A percentile compares a stretch with the other conserved stretches of the same genome.
These are phyloP conservation scores for Ogataea wickerhamii DNA, from an alignment of 805 yeast genomes.

Conservation along the genomic window DNA sequence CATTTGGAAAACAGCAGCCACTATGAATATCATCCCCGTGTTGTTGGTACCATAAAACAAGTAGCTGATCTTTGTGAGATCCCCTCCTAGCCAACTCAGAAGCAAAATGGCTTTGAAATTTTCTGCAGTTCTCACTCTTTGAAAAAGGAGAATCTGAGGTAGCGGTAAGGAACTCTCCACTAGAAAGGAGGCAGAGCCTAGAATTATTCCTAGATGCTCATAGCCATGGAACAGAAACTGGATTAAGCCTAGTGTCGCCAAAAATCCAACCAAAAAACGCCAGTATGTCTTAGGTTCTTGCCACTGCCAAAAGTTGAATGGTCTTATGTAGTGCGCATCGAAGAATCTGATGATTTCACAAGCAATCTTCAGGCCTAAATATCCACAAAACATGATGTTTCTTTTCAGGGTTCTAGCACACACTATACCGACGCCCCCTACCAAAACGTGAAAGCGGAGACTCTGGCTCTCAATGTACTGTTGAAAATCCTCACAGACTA, in stretches of 20 bases:
- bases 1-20: constrained; percentile 79
- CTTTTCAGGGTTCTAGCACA: constrained; percentile 14
- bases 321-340: constrained; percentile 66
- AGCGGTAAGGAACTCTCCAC: constrained; percentile 72
- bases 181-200: constrained; percentile 44
- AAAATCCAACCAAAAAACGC: constrained; percentile 48
- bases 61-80: constrained; percentile 70
- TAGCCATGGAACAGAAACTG: constrained; percentile 24
- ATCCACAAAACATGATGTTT: constrained; percentile 5
- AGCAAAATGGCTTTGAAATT: constrained; percentile 76
- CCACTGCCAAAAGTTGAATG: constrained; percentile 87
- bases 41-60: constrained; percentile 72
- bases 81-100: constrained; percentile 88
- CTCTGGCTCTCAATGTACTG: constrained; percentile 8
- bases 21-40: constrained; percentile 58
- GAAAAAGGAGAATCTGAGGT: constrained; percentile 71
- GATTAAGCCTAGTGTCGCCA: constrained; percentile 13
- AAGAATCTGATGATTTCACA: constrained; percentile 52
- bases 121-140: constrained; percentile 62
- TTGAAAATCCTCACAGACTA: constrained; percentile 11
- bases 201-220: constrained; percentile 27
- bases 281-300: constrained; percentile 20
- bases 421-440: constrained; percentile 9
- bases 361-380: background rate
- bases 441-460: constrained; percentile 10